Percentiles rank a stretch among this genome's conserved stretches.
Conservation (phyloP, 176 grass and related monocot genomes). For the Thinopyrum elongatum region DNA sequence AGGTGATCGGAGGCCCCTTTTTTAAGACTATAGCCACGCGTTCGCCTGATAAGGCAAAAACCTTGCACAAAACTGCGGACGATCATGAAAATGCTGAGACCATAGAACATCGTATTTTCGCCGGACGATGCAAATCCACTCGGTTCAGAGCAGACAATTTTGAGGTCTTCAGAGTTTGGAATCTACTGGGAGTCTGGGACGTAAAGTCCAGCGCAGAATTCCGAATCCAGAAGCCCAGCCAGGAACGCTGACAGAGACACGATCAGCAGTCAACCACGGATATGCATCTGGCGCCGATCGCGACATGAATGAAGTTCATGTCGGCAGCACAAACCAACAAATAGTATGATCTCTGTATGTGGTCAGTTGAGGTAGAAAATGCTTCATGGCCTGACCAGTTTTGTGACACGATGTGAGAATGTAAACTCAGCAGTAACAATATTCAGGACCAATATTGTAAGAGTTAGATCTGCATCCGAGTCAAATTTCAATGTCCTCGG, state of each 20-base stretch:
- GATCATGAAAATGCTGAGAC: background rate
- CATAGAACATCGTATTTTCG: too few relatives aligned
- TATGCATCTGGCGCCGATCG: background rate
- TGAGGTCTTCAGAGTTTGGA: background rate
- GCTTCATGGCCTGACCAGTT: background rate
- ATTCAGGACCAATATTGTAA: too few relatives aligned
- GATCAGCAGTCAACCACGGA: background rate
- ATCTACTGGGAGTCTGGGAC: background rate
- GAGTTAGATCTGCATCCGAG: background rate
- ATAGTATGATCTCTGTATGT: background rate
- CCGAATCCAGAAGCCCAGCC: background rate
- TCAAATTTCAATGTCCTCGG: background rate
- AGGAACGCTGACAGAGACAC: background rate
- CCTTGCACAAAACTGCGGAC: background rate
- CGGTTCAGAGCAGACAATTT: background rate
- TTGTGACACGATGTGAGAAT: too few relatives aligned
- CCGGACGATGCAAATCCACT: background rate
- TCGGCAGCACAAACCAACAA: background rate
- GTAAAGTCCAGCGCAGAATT: background rate
- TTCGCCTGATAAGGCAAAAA: background rate
- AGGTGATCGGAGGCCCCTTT: too few relatives aligned
- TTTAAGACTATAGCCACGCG: background rate
- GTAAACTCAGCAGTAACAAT: too few relatives aligned
- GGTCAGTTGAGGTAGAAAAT: background rate
- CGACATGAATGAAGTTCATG: background rate